These are phyloP conservation scores for Botryotinia calthae DNA, from an alignment of 2,329 filamentous ascomycete genomes.

Conservation along the genomic window DNA sequence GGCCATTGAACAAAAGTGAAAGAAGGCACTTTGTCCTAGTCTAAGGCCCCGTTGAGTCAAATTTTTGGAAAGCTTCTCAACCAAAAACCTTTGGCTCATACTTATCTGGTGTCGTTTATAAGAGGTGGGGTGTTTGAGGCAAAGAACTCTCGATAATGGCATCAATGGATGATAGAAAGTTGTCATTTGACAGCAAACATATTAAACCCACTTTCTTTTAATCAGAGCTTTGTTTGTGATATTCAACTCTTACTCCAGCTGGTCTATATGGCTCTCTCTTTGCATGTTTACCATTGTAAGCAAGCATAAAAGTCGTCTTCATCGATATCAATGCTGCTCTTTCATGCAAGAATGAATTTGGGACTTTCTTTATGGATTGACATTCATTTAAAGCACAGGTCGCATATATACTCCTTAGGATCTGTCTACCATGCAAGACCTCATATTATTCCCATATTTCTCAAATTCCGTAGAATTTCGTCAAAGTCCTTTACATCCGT, in stretches of 20 bases:
- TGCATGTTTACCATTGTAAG: neutral
- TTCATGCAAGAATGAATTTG: neutral
- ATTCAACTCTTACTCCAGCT: rapidly evolving
- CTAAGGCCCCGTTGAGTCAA: neutral
- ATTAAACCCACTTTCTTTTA: neutral
- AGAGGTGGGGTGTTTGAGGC: neutral
- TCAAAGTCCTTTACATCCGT: neutral
- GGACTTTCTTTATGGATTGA: neutral
- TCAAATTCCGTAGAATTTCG: neutral
- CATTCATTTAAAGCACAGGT: neutral
- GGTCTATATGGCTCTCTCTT: neutral
- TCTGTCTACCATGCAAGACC: neutral
- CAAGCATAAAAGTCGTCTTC: neutral
- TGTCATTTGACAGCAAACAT: neutral
- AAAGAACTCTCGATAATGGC: neutral
- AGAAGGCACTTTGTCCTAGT: neutral
- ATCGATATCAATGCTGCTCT: neutral
- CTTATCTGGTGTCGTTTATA: neutral
- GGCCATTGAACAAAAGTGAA: neutral
- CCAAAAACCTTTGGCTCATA: neutral
- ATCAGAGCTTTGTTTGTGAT: neutral
- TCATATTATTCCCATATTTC: neutral
- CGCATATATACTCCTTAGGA: neutral
- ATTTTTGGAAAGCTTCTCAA: neutral
- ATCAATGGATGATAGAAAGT: neutral